phyloP scores from a whole-genome alignment of 75 land plant species.

The Chamaecyparis obtusa region DNA sequence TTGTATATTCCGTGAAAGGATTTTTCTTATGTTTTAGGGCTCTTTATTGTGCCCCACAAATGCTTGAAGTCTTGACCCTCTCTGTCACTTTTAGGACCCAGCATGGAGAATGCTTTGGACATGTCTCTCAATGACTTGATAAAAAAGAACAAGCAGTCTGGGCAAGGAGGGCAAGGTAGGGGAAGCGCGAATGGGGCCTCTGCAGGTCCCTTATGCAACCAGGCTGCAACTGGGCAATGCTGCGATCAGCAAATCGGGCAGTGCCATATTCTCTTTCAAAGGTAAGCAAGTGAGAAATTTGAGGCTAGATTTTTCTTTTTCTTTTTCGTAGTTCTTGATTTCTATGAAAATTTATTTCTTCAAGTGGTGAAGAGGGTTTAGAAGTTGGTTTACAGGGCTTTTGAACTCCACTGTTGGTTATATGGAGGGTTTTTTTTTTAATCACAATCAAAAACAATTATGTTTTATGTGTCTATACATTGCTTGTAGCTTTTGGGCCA shows the following conservation, averaged over 20 bases:
- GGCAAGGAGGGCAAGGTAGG: conserved; percentile 31
- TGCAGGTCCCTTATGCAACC: conserved; percentile 46
- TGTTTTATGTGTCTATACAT: no score
- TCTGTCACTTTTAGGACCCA: not conserved
- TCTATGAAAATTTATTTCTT: not conserved
- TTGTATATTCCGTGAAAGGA: not conserved
- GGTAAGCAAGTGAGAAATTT: conserved; percentile 32
- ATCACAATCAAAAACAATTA: no score
- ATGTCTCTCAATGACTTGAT: conserved; percentile 90
- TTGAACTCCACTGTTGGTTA: not conserved
- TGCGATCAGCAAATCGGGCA: conserved; percentile 47
- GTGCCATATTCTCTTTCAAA: conserved; percentile 53
- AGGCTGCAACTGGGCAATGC: conserved; percentile 20
- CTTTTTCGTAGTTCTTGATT: not conserved
- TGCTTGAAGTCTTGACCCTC: not conserved
- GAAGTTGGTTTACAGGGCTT: not conserved
- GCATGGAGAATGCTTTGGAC: conserved; percentile 57
- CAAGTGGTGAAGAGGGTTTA: not conserved
- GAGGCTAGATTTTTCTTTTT: not conserved
- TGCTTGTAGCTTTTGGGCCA: no score
- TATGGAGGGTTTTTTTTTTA: not conserved
- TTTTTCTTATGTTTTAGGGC: not conserved
- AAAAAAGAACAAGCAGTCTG: conserved; percentile 70
- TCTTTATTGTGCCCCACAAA: not conserved
- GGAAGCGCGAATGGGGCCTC: conserved; percentile 24